Evolutionary conservation across 495 filamentous ascomycete species (phyloP), one percentile per base, ranked within the genome.

Genomic region (Xylaria intraflava): DNA sequence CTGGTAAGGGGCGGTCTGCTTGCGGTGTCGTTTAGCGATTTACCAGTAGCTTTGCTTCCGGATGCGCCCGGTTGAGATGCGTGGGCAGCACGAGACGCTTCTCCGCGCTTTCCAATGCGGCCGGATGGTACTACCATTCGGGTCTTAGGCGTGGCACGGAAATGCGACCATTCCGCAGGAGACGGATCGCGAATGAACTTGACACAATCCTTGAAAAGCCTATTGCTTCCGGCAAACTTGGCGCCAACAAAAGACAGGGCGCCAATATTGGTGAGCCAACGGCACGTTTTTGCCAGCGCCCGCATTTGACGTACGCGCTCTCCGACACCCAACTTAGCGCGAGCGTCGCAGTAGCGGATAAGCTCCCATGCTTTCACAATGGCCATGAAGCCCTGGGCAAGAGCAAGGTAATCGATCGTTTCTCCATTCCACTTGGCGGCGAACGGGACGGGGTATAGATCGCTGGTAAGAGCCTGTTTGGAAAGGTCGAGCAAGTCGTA

Each of bases 171-270:
- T 58, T 94, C 89, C 10, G 78, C 76, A 12, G 78, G 67, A 5
- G 77, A 81, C 12, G 87, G 87, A n/a, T 88, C 85, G 17, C 88
- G 79, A 19, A 91, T 53, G 31, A 88, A 85, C 66, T 85, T 84
- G 30, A 94, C 72, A 55, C 88, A 91, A 56, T 78, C 73, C 42
- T 76, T 77, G 64, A 72, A 78, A 30, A 78, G 62, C 41, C 72
- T 75, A 50, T 67, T 69, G 12, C 65, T 62, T 30, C 65, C 66
- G 2, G 69, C 59, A 26, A 75, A 72, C 16, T 74, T 71, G 1
- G 87, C 90, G 48, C 74, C 80, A 16, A 90, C 84, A 35, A 86
- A 83, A 50, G 79, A 80, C 29, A 91, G 58, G 29, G 83, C 80
- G 1, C 88, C 90, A 35, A 85, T 75, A 40, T 78, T 74, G 49